These are phyloP conservation scores for Saturnispora kantuleensis DNA, from an alignment of 805 yeast genomes.

Conservation along the genomic window DNA sequence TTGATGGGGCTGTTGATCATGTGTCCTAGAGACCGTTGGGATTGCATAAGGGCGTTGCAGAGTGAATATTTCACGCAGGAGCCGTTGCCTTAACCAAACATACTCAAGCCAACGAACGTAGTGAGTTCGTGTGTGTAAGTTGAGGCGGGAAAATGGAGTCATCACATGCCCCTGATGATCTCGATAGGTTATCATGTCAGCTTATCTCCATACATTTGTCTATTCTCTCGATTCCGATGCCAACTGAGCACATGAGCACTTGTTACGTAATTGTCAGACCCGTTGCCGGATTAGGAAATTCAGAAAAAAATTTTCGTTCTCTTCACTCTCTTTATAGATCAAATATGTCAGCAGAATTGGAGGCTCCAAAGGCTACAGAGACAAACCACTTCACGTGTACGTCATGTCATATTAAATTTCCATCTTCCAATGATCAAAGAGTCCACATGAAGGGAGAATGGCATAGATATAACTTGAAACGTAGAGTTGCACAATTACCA, in stretches of 20 bases:
- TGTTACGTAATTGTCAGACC: no score
- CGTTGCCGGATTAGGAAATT: no score
- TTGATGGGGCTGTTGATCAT: constrained; percentile 62
- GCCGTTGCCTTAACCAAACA: constrained; percentile 44
- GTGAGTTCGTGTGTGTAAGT: no score
- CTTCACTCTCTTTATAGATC: neutral
- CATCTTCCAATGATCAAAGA: constrained; percentile 75
- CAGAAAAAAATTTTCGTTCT: neutral
- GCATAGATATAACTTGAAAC: constrained; percentile 92
- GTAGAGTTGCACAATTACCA: constrained; percentile 79
- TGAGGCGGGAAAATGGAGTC: no score
- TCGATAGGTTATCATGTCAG: neutral
- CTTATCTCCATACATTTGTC: no score
- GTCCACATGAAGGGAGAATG: constrained; percentile 95
- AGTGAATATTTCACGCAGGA: constrained; percentile 61
- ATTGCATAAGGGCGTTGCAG: constrained; percentile 51
- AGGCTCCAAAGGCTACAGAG: constrained; percentile 5
- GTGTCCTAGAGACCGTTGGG: constrained; percentile 70
- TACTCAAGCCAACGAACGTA: neutral
- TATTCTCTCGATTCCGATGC: no score
- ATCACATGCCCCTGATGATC: no score
- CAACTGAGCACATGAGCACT: no score
- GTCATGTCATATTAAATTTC: constrained; percentile 76
- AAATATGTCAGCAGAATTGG: neutral
- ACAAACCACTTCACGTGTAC: constrained; percentile 53